phyloP scores from a whole-genome alignment of 345 rosid genomes.

The Syzygium aromaticum region DNA sequence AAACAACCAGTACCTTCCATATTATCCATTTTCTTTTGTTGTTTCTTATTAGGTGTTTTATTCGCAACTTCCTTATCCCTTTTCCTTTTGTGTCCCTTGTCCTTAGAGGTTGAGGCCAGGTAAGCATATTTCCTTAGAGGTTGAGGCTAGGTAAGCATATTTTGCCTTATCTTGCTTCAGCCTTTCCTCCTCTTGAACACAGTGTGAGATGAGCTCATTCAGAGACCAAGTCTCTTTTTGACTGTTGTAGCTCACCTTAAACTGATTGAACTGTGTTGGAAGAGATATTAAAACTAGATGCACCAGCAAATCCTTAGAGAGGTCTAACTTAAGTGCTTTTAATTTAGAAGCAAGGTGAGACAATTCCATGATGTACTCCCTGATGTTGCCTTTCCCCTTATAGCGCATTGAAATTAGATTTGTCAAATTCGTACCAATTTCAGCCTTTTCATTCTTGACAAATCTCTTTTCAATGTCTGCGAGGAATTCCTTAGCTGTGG shows the following conservation, averaged over 20 bases:
- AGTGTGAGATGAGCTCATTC: slow-evolving; percentile 10
- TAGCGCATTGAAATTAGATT: slow-evolving; percentile 1
- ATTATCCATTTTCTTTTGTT: background rate
- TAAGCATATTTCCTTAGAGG: too few relatives aligned
- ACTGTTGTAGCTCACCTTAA: slow-evolving; percentile 4
- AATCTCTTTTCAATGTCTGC: slow-evolving; percentile 2
- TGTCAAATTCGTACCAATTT: background rate
- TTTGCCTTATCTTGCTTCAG: too few relatives aligned
- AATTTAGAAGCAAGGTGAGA: slow-evolving; percentile 2
- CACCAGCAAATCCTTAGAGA: too few relatives aligned
- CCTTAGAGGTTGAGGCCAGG: too few relatives aligned
- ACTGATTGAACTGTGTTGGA: background rate
- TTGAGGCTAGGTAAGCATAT: too few relatives aligned
- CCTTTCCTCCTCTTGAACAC: background rate
- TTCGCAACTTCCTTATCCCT: background rate
- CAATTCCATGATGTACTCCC: slow-evolving; percentile 11
- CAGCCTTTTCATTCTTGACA: slow-evolving; percentile 7
- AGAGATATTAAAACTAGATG: slow-evolving; percentile 1
- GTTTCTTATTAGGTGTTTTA: background rate
- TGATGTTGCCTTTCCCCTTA: background rate
- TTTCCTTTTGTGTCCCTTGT: background rate
- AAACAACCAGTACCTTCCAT: background rate
- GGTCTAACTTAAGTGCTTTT: too few relatives aligned
- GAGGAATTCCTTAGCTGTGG: background rate
- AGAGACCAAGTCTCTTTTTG: background rate